Base-by-base conservation (phyloP, 208 protist species). In the Vickermania spadyakhi region DNA sequence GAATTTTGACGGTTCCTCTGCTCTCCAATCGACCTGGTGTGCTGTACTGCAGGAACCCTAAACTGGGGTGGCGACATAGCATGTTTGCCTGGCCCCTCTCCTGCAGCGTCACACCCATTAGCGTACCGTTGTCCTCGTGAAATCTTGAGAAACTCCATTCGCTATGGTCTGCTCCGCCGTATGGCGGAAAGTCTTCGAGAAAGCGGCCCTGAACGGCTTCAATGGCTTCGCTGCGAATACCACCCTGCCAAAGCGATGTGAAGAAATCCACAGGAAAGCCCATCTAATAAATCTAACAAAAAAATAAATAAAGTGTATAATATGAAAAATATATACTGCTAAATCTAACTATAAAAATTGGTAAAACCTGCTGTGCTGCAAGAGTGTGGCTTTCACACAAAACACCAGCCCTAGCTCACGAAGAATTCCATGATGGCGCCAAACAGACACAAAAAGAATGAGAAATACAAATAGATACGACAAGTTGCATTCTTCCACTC, bases 131-230 rank as follows among this genome's bases (percentile, higher is more conserved):
- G 23, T 55, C 58, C 28, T 54, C 58, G n/a, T 77, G 56, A 21
- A 76, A 75, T n/a, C 75, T 72, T 7, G 64, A 67, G 52, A 90
- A 26, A 31, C 78, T 66, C 11, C 85, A 26, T 28, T 77, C 78
- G 58, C 82, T 78, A 51, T 86, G 75, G 28, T 93, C 86, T 2
- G 86, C 86, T 2, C 78, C 80, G 5, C 78, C 86, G 65, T 90
- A 93, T 2, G 86, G 86, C 1, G 86, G 77, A 59, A 93, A 90
- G 66, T 89, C 80, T 28, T 58, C 62, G 53, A 93, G 90, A 25
- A 64, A 70, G 58, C 64, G 68, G 52, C 68, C 69, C 50, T 88
- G 85, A 60, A 84, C 72, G 18, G 89, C 86, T 45, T 93, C 86
- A 26, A 87, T 84, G 60, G 83, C 67, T 22, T 68, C 73, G 0